Base-by-base conservation (phyloP, 75 land plant genomes). In the Ceratopteris richardii region DNA sequence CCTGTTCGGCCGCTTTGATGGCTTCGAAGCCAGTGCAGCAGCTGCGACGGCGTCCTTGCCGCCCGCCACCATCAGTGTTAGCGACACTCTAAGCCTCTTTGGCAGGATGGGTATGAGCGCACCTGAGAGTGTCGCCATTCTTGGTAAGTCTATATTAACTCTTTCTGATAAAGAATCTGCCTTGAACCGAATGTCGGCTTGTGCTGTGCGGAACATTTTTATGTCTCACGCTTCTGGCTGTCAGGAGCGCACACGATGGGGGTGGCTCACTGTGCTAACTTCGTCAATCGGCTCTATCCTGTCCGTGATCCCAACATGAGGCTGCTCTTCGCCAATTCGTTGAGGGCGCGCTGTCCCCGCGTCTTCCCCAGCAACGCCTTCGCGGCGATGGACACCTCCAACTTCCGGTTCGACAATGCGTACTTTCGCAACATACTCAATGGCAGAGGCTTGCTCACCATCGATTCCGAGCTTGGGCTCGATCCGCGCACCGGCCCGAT, bases 331-430 rank as follows among this genome's bases (percentile, higher is more conserved):
- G 54, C 40, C 19, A 47, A 29, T 51, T 17, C 42, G 29, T 51
- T 81, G 63, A 72, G 56, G 41, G 1, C 65, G 1, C 41, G 29
- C 17, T 83, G 76, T 69, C 73, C 79, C 0, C 24, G 73, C 72
- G 71, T 76, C 0, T 28, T 19, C 31, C 44, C 60, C 2, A 55
- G 64, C 56, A 30, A 36, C 26, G 66, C 73, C 27, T 41, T 73
- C 52, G 46, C 80, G 18, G 1, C 26, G 19, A 71, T 71, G 57
- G 86, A 83, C 58, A 55, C 53, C 2, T 66, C 77, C 24, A 56
- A 51, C 31, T 21, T 66, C 21, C 44, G 44, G 5, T 83, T 83
- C 57, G 86, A 83, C 41, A 80, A 76, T 59, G 72, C 68, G 66
- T 83, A 80, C 41, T 83, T 44, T 64, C 27, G 33, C 0, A 73